A percentile compares a stretch with the other conserved stretches of the same genome.
phyloP scores from a whole-genome alignment of 1,139 yeast species.

The Hansenula anomala region DNA sequence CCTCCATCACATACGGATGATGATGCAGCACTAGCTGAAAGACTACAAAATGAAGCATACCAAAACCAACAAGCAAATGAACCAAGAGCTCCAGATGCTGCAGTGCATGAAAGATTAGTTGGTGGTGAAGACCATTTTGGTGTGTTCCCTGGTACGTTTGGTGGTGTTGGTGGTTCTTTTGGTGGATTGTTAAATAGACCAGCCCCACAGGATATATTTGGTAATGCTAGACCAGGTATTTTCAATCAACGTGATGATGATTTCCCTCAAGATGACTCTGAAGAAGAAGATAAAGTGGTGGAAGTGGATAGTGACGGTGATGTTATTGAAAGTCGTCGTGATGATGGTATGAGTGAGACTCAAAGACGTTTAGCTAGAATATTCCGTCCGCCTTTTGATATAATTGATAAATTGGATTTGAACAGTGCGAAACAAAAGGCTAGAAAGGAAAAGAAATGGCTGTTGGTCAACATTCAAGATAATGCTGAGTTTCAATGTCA shows the following conservation, averaged over 20 bases:
- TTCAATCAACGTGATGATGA: conserved; percentile 44
- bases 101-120: conserved; percentile 77
- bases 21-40: conserved; percentile 60
- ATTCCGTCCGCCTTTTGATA: conserved; percentile 91
- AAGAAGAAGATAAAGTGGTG: conserved; percentile 15
- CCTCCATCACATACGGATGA: conserved; percentile 21
- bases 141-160: conserved; percentile 30
- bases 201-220: conserved; percentile 32
- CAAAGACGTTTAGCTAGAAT: conserved; percentile 73
- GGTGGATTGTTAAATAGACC: conserved; percentile 21
- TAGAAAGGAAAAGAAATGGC: conserved; percentile 65
- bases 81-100: conserved; percentile 76
- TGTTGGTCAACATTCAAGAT: conserved; percentile 84
- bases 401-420: conserved; percentile 61
- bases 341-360: conserved; percentile 42
- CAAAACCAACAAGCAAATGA: conserved; percentile 35
- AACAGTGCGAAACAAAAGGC: conserved; percentile 73
- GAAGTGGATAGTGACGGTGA: conserved; percentile 30
- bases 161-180: conserved; percentile 32
- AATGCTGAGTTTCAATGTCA: conserved; percentile 83
- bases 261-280: conserved; percentile 18
- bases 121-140: conserved; percentile 30
- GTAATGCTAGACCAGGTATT: conserved; percentile 33
- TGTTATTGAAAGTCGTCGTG: conserved; percentile 1
- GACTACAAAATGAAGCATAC: conserved; percentile 65